Percentiles rank a stretch among this genome's conserved stretches.
Evolutionary conservation across 176 grass and related monocot species (phyloP).

Genomic region (Lolium perenne): DNA sequence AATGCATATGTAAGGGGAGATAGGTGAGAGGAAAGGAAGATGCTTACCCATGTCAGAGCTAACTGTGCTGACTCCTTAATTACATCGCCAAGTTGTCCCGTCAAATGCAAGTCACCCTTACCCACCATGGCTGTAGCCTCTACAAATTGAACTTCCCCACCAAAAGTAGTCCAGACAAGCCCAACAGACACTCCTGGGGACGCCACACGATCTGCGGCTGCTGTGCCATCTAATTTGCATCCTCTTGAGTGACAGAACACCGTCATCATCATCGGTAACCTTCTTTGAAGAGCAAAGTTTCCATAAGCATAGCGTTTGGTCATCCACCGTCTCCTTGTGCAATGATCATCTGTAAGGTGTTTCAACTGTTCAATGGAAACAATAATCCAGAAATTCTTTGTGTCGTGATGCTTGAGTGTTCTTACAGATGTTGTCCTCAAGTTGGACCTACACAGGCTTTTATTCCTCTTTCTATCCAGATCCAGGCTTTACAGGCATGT

Average conservation of each 20-base stretch:
- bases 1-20: conserved; percentile 4
- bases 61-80: conserved; percentile 99
- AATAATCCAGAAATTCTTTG: conserved; percentile 8
- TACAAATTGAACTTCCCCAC: conserved; percentile 95
- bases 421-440: background rate
- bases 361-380: background rate
- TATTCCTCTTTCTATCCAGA: background rate
- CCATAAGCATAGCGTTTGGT: background rate
- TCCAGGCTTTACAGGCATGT: background rate
- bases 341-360: too few relatives aligned
- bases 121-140: conserved; percentile 94
- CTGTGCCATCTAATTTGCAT: too few relatives aligned
- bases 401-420: background rate
- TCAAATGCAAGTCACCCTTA: conserved; percentile 97
- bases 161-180: conserved; percentile 95
- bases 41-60: conserved; percentile 93
- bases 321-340: background rate
- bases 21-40: conserved; percentile 37
- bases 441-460: background rate
- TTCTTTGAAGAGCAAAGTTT: background rate
- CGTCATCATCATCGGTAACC: background rate
- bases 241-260: too few relatives aligned
- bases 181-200: conserved; percentile 88
- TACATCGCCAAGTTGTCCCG: conserved; percentile 98
- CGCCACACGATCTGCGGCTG: conserved; percentile 84